Conservation (phyloP, 2,329 filamentous ascomycete species). For the Arthrobotrys megalospora region DNA sequence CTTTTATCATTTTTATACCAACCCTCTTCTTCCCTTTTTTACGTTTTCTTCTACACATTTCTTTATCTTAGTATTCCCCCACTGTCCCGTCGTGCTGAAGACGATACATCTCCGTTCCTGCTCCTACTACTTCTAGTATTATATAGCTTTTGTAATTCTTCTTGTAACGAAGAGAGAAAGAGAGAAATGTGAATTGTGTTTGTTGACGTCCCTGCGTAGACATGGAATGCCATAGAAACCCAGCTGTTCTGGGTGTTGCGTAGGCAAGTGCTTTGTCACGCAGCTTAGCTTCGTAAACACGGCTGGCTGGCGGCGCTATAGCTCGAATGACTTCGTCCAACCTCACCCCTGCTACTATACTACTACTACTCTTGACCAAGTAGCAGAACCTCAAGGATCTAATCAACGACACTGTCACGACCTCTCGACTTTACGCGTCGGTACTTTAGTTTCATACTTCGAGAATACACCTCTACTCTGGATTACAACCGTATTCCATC, state of each 20-base stretch:
- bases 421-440: constrained; percentile 55
- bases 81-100: constrained; percentile 30
- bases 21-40: constrained; percentile 32
- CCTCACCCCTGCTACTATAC: constrained; percentile 2
- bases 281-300: constrained; percentile 22
- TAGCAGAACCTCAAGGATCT: constrained; percentile 24
- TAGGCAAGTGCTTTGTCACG: constrained; percentile 9
- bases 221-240: constrained; percentile 38
- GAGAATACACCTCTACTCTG: constrained; percentile 22
- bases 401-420: background rate
- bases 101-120: constrained; percentile 34
- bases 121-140: constrained; percentile 49
- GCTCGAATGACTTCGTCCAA: constrained; percentile 10
- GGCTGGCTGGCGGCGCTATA: constrained; percentile 14
- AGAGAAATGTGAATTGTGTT: constrained; percentile 50
- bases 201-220: constrained; percentile 18
- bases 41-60: constrained; percentile 39
- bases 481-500: constrained; percentile 17
- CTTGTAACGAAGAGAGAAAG: constrained; percentile 60
- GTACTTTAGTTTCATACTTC: constrained; percentile 15
- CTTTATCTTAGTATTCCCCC: constrained; percentile 53
- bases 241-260: constrained; percentile 26
- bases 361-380: constrained; percentile 13
- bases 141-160: constrained; percentile 61
- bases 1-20: constrained; percentile 32